Conservation (phyloP, 208 protist genomes). For the Jaenimonas drosophilae region DNA sequence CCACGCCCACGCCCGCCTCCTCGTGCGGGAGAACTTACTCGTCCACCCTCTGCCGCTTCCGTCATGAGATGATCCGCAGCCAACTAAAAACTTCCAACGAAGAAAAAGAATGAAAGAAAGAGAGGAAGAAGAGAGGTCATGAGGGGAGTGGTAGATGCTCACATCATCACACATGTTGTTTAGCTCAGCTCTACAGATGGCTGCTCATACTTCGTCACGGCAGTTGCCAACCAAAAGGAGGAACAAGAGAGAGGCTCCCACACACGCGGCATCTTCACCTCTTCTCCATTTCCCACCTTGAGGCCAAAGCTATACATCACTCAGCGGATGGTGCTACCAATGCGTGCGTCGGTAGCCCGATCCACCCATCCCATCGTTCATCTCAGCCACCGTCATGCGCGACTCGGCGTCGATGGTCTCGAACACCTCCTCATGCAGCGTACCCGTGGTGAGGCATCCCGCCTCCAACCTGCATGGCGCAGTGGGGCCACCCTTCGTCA, state of each 20-base stretch:
- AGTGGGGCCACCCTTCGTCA: slow-evolving; percentile 36
- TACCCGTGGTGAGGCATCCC: slow-evolving; percentile 22
- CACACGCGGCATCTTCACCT: no score
- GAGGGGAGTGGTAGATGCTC: no score
- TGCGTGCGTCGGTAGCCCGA: slow-evolving; percentile 44
- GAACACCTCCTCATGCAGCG: slow-evolving; percentile 19
- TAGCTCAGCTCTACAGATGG: no score
- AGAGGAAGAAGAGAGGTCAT: neutral
- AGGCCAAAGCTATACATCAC: no score
- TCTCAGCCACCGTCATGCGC: slow-evolving; percentile 36
- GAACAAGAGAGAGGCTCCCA: neutral
- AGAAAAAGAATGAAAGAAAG: slow-evolving; percentile 2
- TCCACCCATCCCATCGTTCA: slow-evolving; percentile 58
- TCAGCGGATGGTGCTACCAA: slow-evolving; percentile 19
- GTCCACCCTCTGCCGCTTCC: slow-evolving; percentile 2
- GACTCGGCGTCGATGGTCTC: slow-evolving; percentile 47
- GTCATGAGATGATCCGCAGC: no score
- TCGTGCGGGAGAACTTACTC: slow-evolving; percentile 11
- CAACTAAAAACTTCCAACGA: no score
- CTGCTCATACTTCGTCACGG: no score
- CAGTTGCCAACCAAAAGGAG: no score
- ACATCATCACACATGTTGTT: no score
- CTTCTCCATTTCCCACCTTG: no score
- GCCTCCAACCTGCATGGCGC: slow-evolving; percentile 46
- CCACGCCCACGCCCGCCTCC: slow-evolving; percentile 2